These are phyloP conservation scores for Metschnikowia corniflorae DNA, from an alignment of 805 yeast genomes.

Conservation along the genomic window DNA sequence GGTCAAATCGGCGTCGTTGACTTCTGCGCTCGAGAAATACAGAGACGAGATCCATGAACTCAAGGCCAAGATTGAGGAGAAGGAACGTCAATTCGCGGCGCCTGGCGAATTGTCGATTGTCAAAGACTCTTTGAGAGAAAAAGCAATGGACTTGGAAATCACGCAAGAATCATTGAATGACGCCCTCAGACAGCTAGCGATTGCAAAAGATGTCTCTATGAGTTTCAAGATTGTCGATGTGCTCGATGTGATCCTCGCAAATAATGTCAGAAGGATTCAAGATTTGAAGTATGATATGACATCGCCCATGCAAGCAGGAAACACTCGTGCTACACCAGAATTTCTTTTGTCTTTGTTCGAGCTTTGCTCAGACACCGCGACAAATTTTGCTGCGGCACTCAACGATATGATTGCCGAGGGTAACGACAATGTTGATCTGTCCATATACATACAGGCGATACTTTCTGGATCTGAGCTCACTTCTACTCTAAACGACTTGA, in stretches of 20 bases:
- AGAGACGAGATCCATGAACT: constrained; percentile 57
- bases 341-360: constrained; percentile 67
- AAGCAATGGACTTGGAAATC: constrained; percentile 75
- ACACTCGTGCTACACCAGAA: constrained; percentile 69
- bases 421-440: constrained; percentile 40
- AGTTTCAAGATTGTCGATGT: constrained; percentile 47
- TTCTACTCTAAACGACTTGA: constrained; percentile 55
- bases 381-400: constrained; percentile 77
- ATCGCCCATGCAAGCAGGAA: constrained; percentile 81
- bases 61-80: constrained; percentile 31
- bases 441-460: constrained; percentile 62
- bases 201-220: constrained; percentile 46
- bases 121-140: constrained; percentile 51
- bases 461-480: constrained; percentile 62
- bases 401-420: constrained; percentile 77
- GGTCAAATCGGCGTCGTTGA: constrained; percentile 59
- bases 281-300: constrained; percentile 66
- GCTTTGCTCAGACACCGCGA: constrained; percentile 63
- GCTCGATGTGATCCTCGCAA: constrained; percentile 66
- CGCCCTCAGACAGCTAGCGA: constrained; percentile 58
- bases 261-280: constrained; percentile 71
- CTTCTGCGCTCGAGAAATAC: constrained; percentile 58
- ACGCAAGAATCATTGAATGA: constrained; percentile 76
- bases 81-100: constrained; percentile 21
- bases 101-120: constrained; percentile 28